Conservation (phyloP, 768 basidiomycete genomes). For the Boletus bicolor region DNA sequence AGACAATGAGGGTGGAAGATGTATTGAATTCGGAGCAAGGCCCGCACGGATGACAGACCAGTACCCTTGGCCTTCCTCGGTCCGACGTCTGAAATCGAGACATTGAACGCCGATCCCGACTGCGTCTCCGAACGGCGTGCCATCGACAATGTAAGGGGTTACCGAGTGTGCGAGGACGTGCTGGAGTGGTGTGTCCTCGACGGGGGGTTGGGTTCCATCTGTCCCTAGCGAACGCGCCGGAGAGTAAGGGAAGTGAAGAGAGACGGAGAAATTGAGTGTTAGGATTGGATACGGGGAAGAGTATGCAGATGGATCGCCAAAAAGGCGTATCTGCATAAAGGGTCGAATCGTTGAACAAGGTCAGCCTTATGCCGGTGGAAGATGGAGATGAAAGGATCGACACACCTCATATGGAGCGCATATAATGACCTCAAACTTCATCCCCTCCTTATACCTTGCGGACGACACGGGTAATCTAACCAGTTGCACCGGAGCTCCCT, state of each 20-base stretch:
- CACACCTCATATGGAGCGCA: constrained; percentile 81
- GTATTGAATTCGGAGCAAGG: not conserved
- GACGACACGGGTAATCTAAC: constrained; percentile 50
- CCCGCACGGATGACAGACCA: constrained; percentile 45
- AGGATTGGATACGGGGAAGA: constrained; percentile 50
- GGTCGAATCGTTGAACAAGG: not conserved
- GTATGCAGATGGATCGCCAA: constrained; percentile 62
- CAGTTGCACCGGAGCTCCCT: constrained; percentile 45
- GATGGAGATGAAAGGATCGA: not conserved
- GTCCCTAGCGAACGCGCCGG: not conserved
- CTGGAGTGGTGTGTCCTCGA: constrained; percentile 26
- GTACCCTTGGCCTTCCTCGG: constrained; percentile 36
- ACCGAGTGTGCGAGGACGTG: constrained; percentile 53
- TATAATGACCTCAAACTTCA: constrained; percentile 64
- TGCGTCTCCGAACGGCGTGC: constrained; percentile 69
- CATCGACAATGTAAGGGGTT: constrained; percentile 67
- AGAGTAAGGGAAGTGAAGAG: constrained; percentile 33
- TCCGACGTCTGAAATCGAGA: constrained; percentile 18
- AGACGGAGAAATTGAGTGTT: constrained; percentile 49
- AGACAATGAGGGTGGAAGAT: constrained; percentile 16
- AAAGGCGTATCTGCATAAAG: constrained; percentile 64
- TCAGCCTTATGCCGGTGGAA: not conserved
- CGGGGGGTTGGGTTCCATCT: not conserved
- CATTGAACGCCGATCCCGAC: constrained; percentile 64
- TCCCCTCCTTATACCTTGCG: constrained; percentile 35